Percentiles rank a stretch among this genome's conserved stretches.
phyloP scores from a whole-genome alignment of 108 stramenopile species.

The Heterococcus sp. region DNA sequence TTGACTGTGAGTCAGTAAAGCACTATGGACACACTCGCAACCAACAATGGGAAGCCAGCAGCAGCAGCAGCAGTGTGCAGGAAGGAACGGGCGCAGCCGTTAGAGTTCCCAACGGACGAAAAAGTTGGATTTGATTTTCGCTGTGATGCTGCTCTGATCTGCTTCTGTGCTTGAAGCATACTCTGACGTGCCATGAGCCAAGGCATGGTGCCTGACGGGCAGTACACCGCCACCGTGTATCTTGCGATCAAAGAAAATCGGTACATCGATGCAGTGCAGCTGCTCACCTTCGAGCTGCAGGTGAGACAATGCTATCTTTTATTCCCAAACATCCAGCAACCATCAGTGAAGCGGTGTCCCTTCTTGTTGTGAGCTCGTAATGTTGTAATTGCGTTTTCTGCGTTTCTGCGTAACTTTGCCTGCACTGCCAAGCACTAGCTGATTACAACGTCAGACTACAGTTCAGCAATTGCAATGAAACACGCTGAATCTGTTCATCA shows the following conservation, averaged over 20 bases:
- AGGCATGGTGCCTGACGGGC: conserved; percentile 39
- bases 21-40: too few species aligned
- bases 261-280: conserved; percentile 56
- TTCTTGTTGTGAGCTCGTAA: conserved; percentile 22
- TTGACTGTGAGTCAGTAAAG: too few species aligned
- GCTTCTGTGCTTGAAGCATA: too few species aligned
- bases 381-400: conserved; percentile 15
- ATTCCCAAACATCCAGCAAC: conserved; percentile 12
- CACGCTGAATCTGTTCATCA: neutral
- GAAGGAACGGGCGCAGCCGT: too few species aligned
- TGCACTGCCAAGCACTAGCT: neutral
- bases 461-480: neutral
- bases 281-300: conserved; percentile 47
- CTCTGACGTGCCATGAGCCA: neutral
- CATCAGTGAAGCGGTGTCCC: conserved; percentile 35
- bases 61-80: neutral
- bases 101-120: too few species aligned
- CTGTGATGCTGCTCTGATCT: too few species aligned
- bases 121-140: too few species aligned
- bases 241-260: conserved; percentile 58
- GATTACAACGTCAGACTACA: neutral
- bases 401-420: neutral
- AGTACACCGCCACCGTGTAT: conserved; percentile 60
- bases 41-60: too few species aligned
- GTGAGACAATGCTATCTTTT: neutral